A percentile compares a stretch with the other conserved stretches of the same genome.
These are phyloP conservation scores for Candida vartiovaarae DNA, from an alignment of 805 yeast genomes.

Conservation along the genomic window DNA sequence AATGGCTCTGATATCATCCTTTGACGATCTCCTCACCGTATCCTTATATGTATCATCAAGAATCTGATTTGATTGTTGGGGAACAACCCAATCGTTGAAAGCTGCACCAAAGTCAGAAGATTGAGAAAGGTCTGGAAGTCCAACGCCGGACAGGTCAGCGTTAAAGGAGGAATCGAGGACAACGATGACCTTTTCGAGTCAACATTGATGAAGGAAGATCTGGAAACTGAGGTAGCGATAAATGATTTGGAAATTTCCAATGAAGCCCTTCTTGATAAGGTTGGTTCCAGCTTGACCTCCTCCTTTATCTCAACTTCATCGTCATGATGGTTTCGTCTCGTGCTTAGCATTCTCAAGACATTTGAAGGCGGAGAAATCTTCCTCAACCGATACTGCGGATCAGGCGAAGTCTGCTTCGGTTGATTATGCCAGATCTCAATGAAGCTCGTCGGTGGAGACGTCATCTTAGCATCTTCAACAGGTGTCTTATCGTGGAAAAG, in stretches of 20 bases:
- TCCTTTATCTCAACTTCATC: slow-evolving; percentile 9
- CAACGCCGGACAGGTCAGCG: slow-evolving; percentile 7
- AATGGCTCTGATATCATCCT: slow-evolving; percentile 11
- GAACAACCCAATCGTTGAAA: slow-evolving; percentile 29
- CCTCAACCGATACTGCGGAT: slow-evolving; percentile 19
- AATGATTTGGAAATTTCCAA: slow-evolving; percentile 14
- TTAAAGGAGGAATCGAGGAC: slow-evolving; percentile 4
- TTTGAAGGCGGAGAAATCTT: slow-evolving; percentile 17
- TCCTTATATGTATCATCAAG: neutral
- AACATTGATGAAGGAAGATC: slow-evolving; percentile 17
- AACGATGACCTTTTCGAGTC: slow-evolving; percentile 18
- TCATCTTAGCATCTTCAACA: neutral
- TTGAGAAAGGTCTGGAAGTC: slow-evolving; percentile 39
- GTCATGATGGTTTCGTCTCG: slow-evolving; percentile 9
- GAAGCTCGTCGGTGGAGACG: slow-evolving; percentile 17
- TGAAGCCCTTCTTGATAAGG: slow-evolving; percentile 3
- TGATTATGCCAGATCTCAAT: slow-evolving; percentile 24
- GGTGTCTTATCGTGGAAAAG: slow-evolving; percentile 22
- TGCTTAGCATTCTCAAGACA: slow-evolving; percentile 16
- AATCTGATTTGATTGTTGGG: slow-evolving; percentile 1
- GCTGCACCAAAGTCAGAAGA: slow-evolving; percentile 43
- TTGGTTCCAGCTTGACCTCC: slow-evolving; percentile 2
- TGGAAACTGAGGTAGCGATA: slow-evolving; percentile 19
- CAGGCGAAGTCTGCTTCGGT: slow-evolving; percentile 22
- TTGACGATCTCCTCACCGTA: neutral